A percentile compares a stretch with the other conserved stretches of the same genome.
Evolutionary conservation across 495 filamentous ascomycete genomes (phyloP).

Genomic region (Hypoxylon fuscum): DNA sequence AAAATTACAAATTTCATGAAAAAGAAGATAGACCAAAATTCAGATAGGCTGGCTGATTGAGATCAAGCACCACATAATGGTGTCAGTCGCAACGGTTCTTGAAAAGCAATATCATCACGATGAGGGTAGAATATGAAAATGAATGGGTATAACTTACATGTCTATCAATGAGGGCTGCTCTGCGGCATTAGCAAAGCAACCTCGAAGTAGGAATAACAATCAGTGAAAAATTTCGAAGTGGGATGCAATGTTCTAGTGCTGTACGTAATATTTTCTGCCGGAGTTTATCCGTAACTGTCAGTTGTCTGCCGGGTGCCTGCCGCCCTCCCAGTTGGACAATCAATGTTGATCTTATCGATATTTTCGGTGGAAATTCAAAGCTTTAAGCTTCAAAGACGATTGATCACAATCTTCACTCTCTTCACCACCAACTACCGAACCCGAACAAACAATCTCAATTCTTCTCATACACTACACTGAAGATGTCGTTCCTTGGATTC

Average conservation of each 20-base stretch:
- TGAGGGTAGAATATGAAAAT: background rate
- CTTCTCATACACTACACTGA: slow-evolving; percentile 44
- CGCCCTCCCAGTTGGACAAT: slow-evolving; percentile 32
- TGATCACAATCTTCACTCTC: slow-evolving; percentile 20
- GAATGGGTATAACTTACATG: background rate
- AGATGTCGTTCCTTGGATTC: slow-evolving; percentile 93
- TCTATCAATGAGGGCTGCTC: too few species aligned
- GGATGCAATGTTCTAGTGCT: too few species aligned
- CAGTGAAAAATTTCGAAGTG: too few species aligned
- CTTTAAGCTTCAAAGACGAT: slow-evolving; percentile 2
- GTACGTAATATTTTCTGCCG: slow-evolving; percentile 31
- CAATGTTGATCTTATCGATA: slow-evolving; percentile 23
- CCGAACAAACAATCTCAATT: slow-evolving; percentile 15
- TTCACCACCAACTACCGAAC: slow-evolving; percentile 14
- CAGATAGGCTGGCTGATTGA: slow-evolving; percentile 60
- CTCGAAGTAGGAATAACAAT: too few species aligned
- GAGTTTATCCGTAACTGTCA: slow-evolving; percentile 9
- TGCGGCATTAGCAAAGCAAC: too few species aligned
- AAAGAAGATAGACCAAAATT: slow-evolving; percentile 44
- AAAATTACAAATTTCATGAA: slow-evolving; percentile 3
- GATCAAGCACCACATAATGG: slow-evolving; percentile 67
- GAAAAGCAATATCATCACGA: slow-evolving; percentile 59
- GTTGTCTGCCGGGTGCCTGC: too few species aligned
- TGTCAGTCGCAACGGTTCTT: slow-evolving; percentile 98
- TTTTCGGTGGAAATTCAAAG: slow-evolving; percentile 7